Evolutionary conservation across 164 flowering plant species (phyloP), one percentile per base, ranked within the genome.

Genomic region (Annona cherimola): DNA sequence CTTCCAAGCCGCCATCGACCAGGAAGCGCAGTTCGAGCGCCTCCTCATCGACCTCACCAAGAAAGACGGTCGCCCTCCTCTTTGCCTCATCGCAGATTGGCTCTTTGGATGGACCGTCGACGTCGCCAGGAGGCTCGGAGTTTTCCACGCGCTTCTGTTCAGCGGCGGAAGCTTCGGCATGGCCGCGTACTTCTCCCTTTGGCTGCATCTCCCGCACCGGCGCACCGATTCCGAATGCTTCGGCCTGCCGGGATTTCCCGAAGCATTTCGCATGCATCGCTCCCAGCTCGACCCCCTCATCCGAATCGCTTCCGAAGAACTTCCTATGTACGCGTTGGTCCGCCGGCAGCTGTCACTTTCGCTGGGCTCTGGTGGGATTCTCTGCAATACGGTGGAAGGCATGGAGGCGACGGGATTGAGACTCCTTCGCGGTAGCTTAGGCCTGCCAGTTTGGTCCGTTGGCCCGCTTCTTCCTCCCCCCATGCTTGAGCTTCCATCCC

Each of bases 101-200:
- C 54, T 72, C 44, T 12, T 65, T 3, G 69, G 75, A 3, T 72
- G 69, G 75, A 26, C 69, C 1, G 50, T 65, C 2, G 43, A 54
- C 40, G 44, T 72, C 5, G 75, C 75, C 0, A 57, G 7, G 42
- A 20, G 69, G 54, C 45, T 72, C 46, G 63, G 54, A 4, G 19
- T 44, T 5, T 45, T 42, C 57, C 75, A 72, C 66, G 11, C 41
- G 41, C 16, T 41, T 16, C 66, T 72, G 26, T 26, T 45, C 19
- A 72, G 69, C 43, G 4, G 75, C 42, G 71, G 75, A 14, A 70
- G 46, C 12, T 73, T 42, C 59, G 70, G 71, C 55, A 73, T 69
- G 14, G 74, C 69, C 9, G 63, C 42, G 14, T 72, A 72, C 42
- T 50, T 54, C 43, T 72, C 74, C 54, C 4, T 72, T 1, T 72